Base-by-base conservation (phyloP, 208 protist genomes). In the Leishmania tropica region DNA sequence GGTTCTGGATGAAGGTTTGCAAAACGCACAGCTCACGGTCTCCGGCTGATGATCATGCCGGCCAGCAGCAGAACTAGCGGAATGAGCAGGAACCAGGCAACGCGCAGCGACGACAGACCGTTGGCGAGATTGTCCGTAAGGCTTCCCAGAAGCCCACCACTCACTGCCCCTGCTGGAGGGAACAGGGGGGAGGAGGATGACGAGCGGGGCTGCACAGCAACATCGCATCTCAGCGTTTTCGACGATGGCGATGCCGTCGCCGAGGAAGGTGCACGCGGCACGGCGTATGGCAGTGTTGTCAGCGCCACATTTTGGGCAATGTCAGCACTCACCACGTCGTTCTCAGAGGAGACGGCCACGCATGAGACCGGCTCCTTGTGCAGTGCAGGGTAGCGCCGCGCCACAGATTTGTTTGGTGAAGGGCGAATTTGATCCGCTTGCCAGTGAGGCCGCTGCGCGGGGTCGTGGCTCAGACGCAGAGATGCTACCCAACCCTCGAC, bases 291-390 rank as follows among this genome's bases (percentile, higher is more conserved):
- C 65, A 96, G 45, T 17, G 81, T 84, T 54, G 92, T 92, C 37
- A 97, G 83, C 17, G 93, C 84, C 24, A 96, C 87, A 75, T 95
- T 94, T 79, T 97, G 94, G 21, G 93, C 93, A 81, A 97, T 95
- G 71, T 97, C 94, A 2, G 88, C 90, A 21, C 87, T 92, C 24
- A 96, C 64, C 58, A 97, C 90, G 80, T 94, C 92, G 56, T 94
- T 93, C 53, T 86, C 70, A 5, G 70, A 28, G 7, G 94, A 95
- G 60, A 95, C 92, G 7, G 93, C 89, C 8, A 97, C 88, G 62
- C 83, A 92, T 0, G 94, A 94, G 70, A 96, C 89, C 35, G 94
- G 93, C 75, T 97, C 93, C 60, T 81, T 87, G 84, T 97, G 94
- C 31, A 95, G 84, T 42, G 94, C 86, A 0, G 79, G 78, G 53